Evolutionary conservation across 306 rosid genomes (phyloP).

Genomic region (Vigna mungo): DNA sequence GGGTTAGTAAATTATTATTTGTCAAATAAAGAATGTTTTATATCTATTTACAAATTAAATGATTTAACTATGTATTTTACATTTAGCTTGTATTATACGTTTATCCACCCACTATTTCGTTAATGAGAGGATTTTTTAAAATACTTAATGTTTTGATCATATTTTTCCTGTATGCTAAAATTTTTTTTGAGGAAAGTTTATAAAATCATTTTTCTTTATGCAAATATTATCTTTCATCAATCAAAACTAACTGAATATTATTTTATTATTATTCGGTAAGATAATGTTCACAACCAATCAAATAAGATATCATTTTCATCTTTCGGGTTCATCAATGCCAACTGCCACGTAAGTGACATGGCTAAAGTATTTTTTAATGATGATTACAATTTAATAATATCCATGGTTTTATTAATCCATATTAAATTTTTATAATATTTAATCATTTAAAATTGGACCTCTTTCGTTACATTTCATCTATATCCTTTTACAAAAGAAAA

Average conservation of each 20-base stretch:
- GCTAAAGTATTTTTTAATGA: neutral
- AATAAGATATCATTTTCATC: neutral
- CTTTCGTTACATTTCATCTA: neutral
- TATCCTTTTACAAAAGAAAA: neutral
- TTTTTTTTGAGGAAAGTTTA: neutral
- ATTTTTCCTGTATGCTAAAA: too few relatives aligned
- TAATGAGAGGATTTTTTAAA: too few relatives aligned
- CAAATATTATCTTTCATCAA: too few relatives aligned
- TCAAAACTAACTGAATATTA: neutral
- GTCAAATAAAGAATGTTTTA: neutral
- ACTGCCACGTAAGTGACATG: too few relatives aligned
- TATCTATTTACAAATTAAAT: too few relatives aligned
- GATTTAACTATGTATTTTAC: too few relatives aligned
- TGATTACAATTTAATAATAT: neutral
- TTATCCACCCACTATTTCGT: too few relatives aligned
- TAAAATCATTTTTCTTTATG: neutral
- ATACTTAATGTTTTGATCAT: too few relatives aligned
- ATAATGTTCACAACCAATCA: neutral
- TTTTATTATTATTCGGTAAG: neutral
- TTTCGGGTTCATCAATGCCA: neutral
- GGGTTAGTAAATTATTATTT: neutral
- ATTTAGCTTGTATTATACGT: too few relatives aligned
- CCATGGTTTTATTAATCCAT: neutral
- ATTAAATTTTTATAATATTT: neutral
- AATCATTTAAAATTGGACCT: neutral